phyloP scores from a whole-genome alignment of 805 yeast genomes.

The Gaillardinia entomophila region DNA sequence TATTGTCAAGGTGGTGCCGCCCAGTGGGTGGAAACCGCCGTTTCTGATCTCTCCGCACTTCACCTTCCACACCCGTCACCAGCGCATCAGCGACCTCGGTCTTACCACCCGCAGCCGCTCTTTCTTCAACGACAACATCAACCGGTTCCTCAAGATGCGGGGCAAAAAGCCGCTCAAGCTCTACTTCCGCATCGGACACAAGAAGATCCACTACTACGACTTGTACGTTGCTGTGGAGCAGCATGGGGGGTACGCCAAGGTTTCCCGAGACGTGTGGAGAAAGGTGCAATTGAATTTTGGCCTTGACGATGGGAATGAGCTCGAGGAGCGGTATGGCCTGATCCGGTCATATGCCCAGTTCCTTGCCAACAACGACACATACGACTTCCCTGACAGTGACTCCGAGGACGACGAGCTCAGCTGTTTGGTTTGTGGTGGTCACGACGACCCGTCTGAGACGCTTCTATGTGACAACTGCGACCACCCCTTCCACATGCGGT shows the following conservation, averaged over 20 bases:
- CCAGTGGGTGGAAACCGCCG: constrained; percentile 48
- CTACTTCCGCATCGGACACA: constrained; percentile 12
- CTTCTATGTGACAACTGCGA: constrained; percentile 74
- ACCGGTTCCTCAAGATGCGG: constrained; percentile 50
- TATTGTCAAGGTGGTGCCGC: constrained; percentile 49
- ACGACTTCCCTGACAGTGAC: constrained; percentile 27
- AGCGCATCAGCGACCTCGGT: constrained; percentile 59
- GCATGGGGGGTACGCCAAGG: constrained; percentile 12
- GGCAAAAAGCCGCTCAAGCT: constrained; percentile 16
- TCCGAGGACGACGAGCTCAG: constrained; percentile 19
- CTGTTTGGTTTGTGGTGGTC: constrained; percentile 44
- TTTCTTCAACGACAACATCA: constrained; percentile 56
- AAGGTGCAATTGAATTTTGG: constrained; percentile 19
- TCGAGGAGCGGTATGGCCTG: constrained; percentile 20
- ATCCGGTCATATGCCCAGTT: constrained; percentile 29
- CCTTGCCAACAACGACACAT: constrained; percentile 18
- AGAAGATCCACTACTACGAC: constrained; percentile 31
- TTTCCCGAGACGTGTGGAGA: constrained; percentile 15
- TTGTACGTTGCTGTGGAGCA: constrained; percentile 28
- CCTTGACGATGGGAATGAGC: constrained; percentile 7
- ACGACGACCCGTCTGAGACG: constrained; percentile 41
- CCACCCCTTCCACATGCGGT: constrained; percentile 58
- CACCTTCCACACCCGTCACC: constrained; percentile 64
- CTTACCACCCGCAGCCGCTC: constrained; percentile 56
- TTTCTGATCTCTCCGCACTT: constrained; percentile 52